Conservation (phyloP, 176 grass and related monocot genomes). For the Dendrocalamus sinicus region DNA sequence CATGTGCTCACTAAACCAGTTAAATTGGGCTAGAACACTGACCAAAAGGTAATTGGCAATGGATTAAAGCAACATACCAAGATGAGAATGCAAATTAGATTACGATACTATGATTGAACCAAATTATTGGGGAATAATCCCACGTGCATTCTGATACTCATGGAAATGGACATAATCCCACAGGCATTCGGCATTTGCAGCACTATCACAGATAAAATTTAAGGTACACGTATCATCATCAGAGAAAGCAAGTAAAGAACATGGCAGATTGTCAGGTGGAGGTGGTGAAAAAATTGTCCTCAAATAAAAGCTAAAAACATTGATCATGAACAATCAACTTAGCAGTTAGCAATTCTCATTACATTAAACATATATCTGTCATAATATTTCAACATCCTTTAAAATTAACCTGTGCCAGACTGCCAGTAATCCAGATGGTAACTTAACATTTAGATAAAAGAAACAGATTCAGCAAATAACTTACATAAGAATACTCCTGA, state of each 20-base stretch:
- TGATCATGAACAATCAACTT: not conserved
- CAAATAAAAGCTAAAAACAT: not conserved
- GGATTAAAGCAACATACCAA: not conserved
- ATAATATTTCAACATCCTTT: conserved; percentile 11
- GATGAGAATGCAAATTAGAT: not conserved
- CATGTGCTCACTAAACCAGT: not conserved
- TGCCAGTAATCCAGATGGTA: not conserved
- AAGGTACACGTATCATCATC: not conserved
- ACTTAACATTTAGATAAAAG: conserved; percentile 22
- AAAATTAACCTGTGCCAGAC: conserved; percentile 14
- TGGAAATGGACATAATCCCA: not conserved
- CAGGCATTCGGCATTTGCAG: not conserved
- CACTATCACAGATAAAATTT: not conserved
- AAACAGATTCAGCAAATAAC: conserved; percentile 41
- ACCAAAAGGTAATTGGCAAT: not conserved
- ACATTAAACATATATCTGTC: conserved; percentile 4
- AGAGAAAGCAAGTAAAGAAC: conserved; percentile 10
- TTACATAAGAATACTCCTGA: conserved; percentile 78
- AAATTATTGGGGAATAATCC: not conserved
- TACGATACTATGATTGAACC: not conserved
- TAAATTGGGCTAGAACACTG: conserved; percentile 21
- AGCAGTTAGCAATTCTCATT: not conserved
- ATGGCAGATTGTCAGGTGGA: not conserved
- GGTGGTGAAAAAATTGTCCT: not conserved
- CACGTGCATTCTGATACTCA: not conserved